Evolutionary conservation across 2,329 filamentous ascomycete genomes (phyloP).

Genomic region (Periconia sp.): DNA sequence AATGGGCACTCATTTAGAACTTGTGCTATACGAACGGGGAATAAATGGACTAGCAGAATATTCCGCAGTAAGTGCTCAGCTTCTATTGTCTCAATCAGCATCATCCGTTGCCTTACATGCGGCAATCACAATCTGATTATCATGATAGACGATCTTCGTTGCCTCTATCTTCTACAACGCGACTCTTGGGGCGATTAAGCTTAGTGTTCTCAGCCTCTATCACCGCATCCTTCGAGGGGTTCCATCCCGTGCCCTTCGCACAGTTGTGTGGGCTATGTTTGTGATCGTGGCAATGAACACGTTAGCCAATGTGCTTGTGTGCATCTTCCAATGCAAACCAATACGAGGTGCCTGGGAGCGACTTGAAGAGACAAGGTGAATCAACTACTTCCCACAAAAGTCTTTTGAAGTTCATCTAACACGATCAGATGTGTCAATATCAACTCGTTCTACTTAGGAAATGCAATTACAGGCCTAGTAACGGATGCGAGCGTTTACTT

Average conservation of each 20-base stretch:
- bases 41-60: constrained; percentile 20
- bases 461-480: constrained; percentile 22
- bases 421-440: constrained; percentile 19
- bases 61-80: constrained; percentile 22
- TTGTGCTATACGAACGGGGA: constrained; percentile 22
- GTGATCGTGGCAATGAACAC: constrained; percentile 38
- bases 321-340: constrained; percentile 24
- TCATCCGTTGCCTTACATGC: background rate
- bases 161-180: constrained; percentile 51
- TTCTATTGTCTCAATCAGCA: background rate
- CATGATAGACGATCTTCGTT: constrained; percentile 45
- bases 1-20: constrained; percentile 32
- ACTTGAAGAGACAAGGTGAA: constrained; percentile 9
- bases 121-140: background rate
- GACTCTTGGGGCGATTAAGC: constrained; percentile 51
- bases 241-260: constrained; percentile 9
- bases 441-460: constrained; percentile 28
- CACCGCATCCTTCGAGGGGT: constrained; percentile 20
- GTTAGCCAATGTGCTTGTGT: constrained; percentile 20
- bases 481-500: constrained; percentile 26
- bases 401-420: background rate
- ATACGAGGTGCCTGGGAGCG: constrained; percentile 23
- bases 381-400: background rate
- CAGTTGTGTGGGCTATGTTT: constrained; percentile 16
- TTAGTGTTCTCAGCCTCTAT: constrained; percentile 51